Base-by-base conservation (phyloP, 257 asterid species). In the Leonotis leonurus region DNA sequence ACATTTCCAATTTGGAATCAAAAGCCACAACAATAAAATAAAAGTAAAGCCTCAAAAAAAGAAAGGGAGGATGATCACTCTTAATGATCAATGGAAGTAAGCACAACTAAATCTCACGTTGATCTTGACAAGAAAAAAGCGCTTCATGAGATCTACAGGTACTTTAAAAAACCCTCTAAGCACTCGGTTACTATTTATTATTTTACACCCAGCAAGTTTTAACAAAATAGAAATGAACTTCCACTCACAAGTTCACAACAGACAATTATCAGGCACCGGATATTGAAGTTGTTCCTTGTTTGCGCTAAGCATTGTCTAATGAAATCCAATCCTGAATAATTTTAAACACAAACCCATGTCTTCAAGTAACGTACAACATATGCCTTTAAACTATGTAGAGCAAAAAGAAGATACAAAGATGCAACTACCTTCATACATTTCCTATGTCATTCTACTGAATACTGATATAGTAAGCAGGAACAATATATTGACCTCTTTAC, bases 41-140 rank as follows among this genome's bases (percentile, higher is more conserved):
- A 56, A 57, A 33, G 41, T 18, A 68, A 70, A 39, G 32, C 44
- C 4, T 35, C 35, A 12, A 46, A 62, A n/a, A 36, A 64, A 48
- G 33, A 58, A 61, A 62, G 24, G 22, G 24, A 60, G 44, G 68
- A 25, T 43, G 69, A n/a, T 43, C 25, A 17, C 30, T n/a, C 6
- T 62, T 13, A 35, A 62, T 6, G 70, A 62, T 40, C 50, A 60
- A 21, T 40, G 18, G 30, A 65, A 25, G 14, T 57, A n/a, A n/a
- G 46, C 26, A 58, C 18, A 50, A 56, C 30, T 35, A 32, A 58
- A 40, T 46, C 45, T 26, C n/a, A 21, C 27, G 13, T 41, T 41
- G 21, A 18, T 22, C 27, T 26, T 3, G 39, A 37, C 36, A 43
- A 41, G 35, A 16, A 72, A 13, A 30, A 51, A 59, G 21, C 57